These are phyloP conservation scores for Cladosporium austrohemisphaericum DNA, from an alignment of 2,329 filamentous ascomycete genomes.

Conservation along the genomic window DNA sequence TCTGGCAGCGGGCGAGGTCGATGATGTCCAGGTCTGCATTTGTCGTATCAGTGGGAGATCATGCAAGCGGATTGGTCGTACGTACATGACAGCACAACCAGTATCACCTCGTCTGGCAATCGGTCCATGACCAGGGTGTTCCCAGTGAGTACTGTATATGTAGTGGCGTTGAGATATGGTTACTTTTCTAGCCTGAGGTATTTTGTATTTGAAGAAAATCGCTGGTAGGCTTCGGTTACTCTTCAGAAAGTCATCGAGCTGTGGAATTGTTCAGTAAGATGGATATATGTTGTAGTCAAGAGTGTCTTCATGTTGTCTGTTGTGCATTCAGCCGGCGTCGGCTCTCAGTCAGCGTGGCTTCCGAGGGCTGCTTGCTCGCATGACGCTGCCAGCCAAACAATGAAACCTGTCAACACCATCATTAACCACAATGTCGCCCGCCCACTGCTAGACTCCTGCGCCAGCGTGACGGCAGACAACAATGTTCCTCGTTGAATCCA, in stretches of 20 bases:
- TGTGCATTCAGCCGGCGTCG: too few relatives aligned
- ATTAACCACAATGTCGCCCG: not conserved
- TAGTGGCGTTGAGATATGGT: too few relatives aligned
- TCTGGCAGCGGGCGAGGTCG: conserved; percentile 66
- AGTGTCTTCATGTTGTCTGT: too few relatives aligned
- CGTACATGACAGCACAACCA: conserved; percentile 43
- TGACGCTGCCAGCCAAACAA: conserved; percentile 10
- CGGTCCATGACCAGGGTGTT: conserved; percentile 21
- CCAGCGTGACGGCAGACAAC: not conserved
- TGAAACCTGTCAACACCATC: not conserved
- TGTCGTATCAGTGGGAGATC: conserved; percentile 18
- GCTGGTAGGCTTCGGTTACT: too few relatives aligned
- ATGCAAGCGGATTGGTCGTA: conserved; percentile 11
- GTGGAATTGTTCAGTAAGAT: too few relatives aligned
- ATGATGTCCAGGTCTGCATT: conserved; percentile 63
- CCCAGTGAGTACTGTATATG: too few relatives aligned
- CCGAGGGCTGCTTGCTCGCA: not conserved
- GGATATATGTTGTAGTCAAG: too few relatives aligned
- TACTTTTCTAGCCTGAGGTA: too few relatives aligned
- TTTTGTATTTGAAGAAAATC: too few relatives aligned
- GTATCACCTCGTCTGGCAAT: conserved; percentile 40
- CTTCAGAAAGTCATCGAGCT: too few relatives aligned
- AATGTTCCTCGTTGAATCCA: not conserved
- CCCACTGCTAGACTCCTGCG: not conserved
- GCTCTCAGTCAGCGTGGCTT: too few relatives aligned